A percentile compares a stretch with the other conserved stretches of the same genome.
These are phyloP conservation scores for Cryptococcus floricola DNA, from an alignment of 1,284 basidiomycete species.

Conservation along the genomic window DNA sequence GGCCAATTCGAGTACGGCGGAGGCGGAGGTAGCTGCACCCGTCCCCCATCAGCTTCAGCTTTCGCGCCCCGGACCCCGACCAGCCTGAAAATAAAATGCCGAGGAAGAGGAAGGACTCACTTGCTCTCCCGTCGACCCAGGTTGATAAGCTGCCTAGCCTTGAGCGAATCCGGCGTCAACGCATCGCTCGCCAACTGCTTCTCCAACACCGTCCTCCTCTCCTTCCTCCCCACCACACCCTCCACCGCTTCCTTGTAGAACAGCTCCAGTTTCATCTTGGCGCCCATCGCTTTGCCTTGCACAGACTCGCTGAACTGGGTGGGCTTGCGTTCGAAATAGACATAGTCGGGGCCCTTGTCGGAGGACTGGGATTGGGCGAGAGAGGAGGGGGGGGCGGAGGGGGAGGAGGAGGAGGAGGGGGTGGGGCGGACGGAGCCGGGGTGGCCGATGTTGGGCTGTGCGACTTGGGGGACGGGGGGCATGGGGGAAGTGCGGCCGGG, in stretches of 20 bases:
- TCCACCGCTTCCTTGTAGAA: conserved; percentile 96
- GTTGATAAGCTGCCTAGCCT: conserved; percentile 83
- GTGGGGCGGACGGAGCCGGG: conserved; percentile 23
- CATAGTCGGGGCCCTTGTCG: conserved; percentile 64
- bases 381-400: background rate
- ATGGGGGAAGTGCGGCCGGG: conserved; percentile 34
- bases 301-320: conserved; percentile 80
- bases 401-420: background rate
- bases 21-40: conserved; percentile 67
- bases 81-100: background rate
- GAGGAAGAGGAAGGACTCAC: conserved; percentile 22
- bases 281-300: conserved; percentile 85
- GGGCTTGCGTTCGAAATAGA: conserved; percentile 90
- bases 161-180: conserved; percentile 73
- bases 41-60: background rate
- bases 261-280: conserved; percentile 95
- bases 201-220: conserved; percentile 88
- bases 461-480: conserved; percentile 32
- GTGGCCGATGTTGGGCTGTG: conserved; percentile 33
- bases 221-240: conserved; percentile 82
- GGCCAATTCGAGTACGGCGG: conserved; percentile 84
- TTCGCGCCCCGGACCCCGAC: background rate
- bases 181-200: conserved; percentile 74
- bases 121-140: conserved; percentile 88
- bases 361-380: background rate